Conservation (phyloP, 169 alveolate species). For the Theileria parva region DNA sequence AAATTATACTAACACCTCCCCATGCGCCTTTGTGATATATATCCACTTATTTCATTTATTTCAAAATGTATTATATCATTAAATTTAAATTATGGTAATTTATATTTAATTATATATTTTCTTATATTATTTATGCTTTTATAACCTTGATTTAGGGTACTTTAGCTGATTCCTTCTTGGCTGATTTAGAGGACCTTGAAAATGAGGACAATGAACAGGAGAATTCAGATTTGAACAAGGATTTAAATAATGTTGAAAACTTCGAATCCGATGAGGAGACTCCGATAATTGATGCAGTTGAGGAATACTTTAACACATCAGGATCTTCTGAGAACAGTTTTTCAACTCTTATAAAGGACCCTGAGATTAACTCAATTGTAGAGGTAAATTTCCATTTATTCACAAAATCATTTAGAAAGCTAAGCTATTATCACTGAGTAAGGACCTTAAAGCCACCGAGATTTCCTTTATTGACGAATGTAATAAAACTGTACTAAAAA, state of each 20-base stretch:
- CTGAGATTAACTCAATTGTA: conserved; percentile 53
- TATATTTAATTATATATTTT: conserved; percentile 9
- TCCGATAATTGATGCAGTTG: conserved; percentile 76
- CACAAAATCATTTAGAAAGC: conserved; percentile 24
- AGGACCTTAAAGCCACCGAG: conserved; percentile 51
- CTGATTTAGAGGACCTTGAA: conserved; percentile 74
- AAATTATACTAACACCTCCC: conserved; percentile 8
- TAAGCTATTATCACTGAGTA: conserved; percentile 16
- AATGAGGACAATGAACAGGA: conserved; percentile 60
- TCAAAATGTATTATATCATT: conserved; percentile 1
- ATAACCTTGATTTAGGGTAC: conserved; percentile 60
- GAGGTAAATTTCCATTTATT: conserved; percentile 38
- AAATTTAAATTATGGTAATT: neutral
- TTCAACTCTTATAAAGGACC: conserved; percentile 60
- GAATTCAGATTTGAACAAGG: conserved; percentile 14
- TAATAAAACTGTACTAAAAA: conserved; percentile 72
- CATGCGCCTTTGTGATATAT: conserved; percentile 5
- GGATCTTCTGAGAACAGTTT: conserved; percentile 16
- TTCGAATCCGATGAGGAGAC: conserved; percentile 71
- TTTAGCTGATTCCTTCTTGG: conserved; percentile 72
- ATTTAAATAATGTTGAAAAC: neutral
- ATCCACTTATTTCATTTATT: neutral
- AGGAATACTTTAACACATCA: conserved; percentile 60
- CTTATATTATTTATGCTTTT: neutral
- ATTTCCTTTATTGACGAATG: conserved; percentile 75